A percentile compares a stretch with the other conserved stretches of the same genome.
Evolutionary conservation across 2,329 filamentous ascomycete species (phyloP).

Genomic region (Cadophora luteo-olivacea): DNA sequence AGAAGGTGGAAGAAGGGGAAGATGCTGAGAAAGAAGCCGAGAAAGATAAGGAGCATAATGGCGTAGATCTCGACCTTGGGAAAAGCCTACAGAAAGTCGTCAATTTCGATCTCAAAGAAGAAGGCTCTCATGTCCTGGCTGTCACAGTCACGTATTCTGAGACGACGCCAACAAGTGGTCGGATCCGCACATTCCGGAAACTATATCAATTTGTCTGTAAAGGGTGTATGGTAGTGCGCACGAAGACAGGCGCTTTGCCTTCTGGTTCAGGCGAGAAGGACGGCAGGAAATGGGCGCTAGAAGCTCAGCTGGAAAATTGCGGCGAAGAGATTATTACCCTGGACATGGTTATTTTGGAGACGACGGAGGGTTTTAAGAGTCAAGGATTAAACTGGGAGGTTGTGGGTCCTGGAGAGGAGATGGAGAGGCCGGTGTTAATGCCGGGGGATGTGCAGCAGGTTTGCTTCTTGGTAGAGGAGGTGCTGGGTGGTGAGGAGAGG

Average conservation of each 20-base stretch:
- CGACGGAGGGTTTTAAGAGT: slow-evolving; percentile 57
- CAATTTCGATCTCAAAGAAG: slow-evolving; percentile 87
- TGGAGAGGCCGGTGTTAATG: slow-evolving; percentile 64
- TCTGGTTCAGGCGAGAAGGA: slow-evolving; percentile 38
- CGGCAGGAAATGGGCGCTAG: slow-evolving; percentile 70
- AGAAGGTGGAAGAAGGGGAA: slow-evolving; percentile 24
- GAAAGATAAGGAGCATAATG: slow-evolving; percentile 21
- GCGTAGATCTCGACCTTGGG: slow-evolving; percentile 62
- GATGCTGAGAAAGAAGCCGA: slow-evolving; percentile 22
- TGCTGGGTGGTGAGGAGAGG: slow-evolving; percentile 43
- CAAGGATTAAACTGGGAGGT: slow-evolving; percentile 64
- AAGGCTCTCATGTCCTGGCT: slow-evolving; percentile 90
- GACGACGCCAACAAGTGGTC: slow-evolving; percentile 71
- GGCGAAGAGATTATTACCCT: slow-evolving; percentile 83
- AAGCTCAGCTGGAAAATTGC: slow-evolving; percentile 95
- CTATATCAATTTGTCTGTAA: slow-evolving; percentile 97
- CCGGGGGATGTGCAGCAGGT: slow-evolving; percentile 71
- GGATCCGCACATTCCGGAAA: slow-evolving; percentile 88
- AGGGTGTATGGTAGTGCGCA: slow-evolving; percentile 86
- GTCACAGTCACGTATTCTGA: slow-evolving; percentile 96
- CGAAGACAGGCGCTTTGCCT: slow-evolving; percentile 73
- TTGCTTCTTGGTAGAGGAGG: slow-evolving; percentile 62
- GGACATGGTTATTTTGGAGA: slow-evolving; percentile 66
- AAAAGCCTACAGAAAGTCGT: slow-evolving; percentile 82
- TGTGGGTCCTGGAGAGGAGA: slow-evolving; percentile 43